Evolutionary conservation across 1,284 basidiomycete species (phyloP).

Genomic region (Irpex sp.): DNA sequence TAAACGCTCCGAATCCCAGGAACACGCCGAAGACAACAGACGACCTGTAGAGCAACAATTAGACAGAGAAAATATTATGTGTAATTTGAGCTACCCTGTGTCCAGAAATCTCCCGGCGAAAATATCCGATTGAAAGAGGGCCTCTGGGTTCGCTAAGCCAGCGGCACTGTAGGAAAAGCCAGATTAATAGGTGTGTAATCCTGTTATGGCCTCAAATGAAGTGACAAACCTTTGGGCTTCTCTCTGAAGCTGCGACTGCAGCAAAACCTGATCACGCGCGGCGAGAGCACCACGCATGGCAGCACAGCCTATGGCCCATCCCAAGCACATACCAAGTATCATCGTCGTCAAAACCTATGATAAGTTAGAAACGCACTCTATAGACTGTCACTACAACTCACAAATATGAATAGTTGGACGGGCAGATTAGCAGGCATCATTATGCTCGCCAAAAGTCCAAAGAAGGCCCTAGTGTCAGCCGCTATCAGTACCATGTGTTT

Average conservation of each 20-base stretch:
- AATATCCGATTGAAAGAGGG: constrained; percentile 45
- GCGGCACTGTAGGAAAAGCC: constrained; percentile 33
- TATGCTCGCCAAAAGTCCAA: constrained; percentile 29
- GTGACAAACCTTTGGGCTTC: constrained; percentile 40
- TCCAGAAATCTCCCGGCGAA: constrained; percentile 73
- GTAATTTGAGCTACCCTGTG: constrained; percentile 33
- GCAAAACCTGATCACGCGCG: constrained; percentile 50
- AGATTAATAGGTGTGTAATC: background rate
- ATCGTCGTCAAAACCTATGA: constrained; percentile 43
- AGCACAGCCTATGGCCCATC: constrained; percentile 75
- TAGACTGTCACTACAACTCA: constrained; percentile 19
- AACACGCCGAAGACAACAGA: constrained; percentile 69
- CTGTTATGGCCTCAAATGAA: too few relatives aligned
- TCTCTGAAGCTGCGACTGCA: constrained; percentile 43
- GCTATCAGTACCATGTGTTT: background rate
- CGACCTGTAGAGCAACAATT: constrained; percentile 31
- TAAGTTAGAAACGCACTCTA: background rate
- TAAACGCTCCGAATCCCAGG: constrained; percentile 62
- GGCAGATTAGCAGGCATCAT: constrained; percentile 35
- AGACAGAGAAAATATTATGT: background rate
- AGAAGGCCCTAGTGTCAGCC: constrained; percentile 29
- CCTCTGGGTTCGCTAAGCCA: constrained; percentile 43
- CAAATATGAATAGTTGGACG: constrained; percentile 34
- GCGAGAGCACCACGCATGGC: constrained; percentile 64
- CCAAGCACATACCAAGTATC: constrained; percentile 57